Percentiles rank a stretch among this genome's conserved stretches.
phyloP scores from a whole-genome alignment of 164 flowering plant species.

The Saururus chinensis region DNA sequence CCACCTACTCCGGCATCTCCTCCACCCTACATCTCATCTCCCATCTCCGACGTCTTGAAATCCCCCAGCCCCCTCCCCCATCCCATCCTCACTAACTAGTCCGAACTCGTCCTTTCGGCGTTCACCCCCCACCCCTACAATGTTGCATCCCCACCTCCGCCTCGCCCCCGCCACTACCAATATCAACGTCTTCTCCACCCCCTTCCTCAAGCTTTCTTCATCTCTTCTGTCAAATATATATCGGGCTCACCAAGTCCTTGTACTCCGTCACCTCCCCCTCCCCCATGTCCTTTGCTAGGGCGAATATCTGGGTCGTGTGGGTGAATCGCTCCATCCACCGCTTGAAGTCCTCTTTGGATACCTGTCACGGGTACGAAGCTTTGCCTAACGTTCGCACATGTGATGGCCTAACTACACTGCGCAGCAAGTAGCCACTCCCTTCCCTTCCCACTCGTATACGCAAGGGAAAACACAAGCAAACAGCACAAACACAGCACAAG shows the following conservation, averaged over 20 bases:
- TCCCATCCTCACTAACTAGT: too few relatives aligned
- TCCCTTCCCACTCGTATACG: too few relatives aligned
- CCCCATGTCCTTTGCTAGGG: conserved; percentile 61
- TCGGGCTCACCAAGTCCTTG: conserved; percentile 25
- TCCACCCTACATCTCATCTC: too few relatives aligned
- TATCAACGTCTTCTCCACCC: conserved; percentile 54
- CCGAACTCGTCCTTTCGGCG: too few relatives aligned
- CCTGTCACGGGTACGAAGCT: conserved; percentile 63
- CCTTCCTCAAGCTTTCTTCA: conserved; percentile 38
- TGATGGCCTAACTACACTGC: too few relatives aligned
- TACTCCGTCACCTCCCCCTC: conserved; percentile 48
- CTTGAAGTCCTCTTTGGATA: conserved; percentile 44
- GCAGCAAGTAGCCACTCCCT: too few relatives aligned
- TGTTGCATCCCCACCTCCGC: conserved; percentile 84
- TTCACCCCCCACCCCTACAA: conserved; percentile 39
- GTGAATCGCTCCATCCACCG: conserved; percentile 46
- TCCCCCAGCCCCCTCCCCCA: too few relatives aligned
- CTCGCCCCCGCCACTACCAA: conserved; percentile 81
- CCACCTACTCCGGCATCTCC: too few relatives aligned
- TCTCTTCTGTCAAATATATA: conserved; percentile 38
- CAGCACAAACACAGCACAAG: too few relatives aligned
- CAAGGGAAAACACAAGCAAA: too few relatives aligned
- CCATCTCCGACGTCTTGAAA: too few relatives aligned
- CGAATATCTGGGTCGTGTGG: conserved; percentile 63
- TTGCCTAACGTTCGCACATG: too few relatives aligned